Base-by-base conservation (phyloP, 805 yeast species). In the Candida maltosa region DNA sequence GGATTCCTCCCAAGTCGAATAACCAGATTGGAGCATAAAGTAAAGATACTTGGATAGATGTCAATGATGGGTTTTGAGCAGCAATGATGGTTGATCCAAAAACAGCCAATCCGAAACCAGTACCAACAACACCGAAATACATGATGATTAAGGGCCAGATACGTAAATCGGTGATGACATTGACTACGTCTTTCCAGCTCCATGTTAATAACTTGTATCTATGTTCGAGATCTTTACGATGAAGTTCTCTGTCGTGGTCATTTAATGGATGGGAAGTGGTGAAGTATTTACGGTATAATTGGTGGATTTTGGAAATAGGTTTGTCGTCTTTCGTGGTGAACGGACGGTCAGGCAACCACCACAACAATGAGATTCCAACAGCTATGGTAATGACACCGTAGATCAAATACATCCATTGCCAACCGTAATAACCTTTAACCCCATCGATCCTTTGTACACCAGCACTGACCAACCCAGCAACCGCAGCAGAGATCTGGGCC, bases 61-160 rank as follows among this genome's bases (percentile, higher is more conserved):
- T 58, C 44, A 83, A 65, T 5, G 52, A 45, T 2, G 91, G 81
- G 52, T 84, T 78, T 44, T 81, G 78, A 4, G 75, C 73, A 32
- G 69, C 58, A 48, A 87, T 81, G 46, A 87, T 75, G 6, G 91
- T 79, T 3, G 95, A 80, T 4, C 89, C 95, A 58, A 83, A 87
- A 15, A 82, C 91, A 21, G 88, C 88, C 32, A 87, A 64, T 21
- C 95, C 96, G 50, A 73, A 80, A 1, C 96, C 96, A n/a, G 87
- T 78, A 31, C 95, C 96, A 18, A 87, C 95, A 15, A 84, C 95
- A 14, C 95, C 96, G 54, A 87, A 87, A 60, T 87, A 87, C 95
- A 87, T 87, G 61, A 87, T 67, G 29, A 85, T 66, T 40, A 87
- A 58, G 1, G 95, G 93, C 89, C 89, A 86, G 27, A 82, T 67